Evolutionary conservation across 106 monocot species (phyloP).

Genomic region (Iris macrosiphon): DNA sequence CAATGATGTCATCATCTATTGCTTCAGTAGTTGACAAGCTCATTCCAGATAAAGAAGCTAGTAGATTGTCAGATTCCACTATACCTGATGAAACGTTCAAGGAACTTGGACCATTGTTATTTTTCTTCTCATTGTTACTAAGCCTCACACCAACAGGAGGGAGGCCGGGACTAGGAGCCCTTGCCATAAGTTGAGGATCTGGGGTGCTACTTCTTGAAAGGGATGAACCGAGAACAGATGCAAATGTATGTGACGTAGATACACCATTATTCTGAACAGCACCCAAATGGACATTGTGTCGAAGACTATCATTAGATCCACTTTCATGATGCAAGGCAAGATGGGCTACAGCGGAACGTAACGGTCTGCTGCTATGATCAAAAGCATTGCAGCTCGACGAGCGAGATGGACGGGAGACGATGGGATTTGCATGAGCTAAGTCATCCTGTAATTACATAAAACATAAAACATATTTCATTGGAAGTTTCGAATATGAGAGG

Average conservation of each 20-base stretch:
- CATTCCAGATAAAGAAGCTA: constrained; percentile 56
- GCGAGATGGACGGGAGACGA: constrained; percentile 37
- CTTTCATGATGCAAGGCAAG: constrained; percentile 19
- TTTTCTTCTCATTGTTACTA: constrained; percentile 36
- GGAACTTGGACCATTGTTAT: constrained; percentile 25
- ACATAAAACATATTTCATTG: neutral
- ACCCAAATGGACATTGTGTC: constrained; percentile 11
- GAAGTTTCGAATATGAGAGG: too few relatives aligned
- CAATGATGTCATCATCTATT: constrained; percentile 17
- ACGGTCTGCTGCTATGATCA: constrained; percentile 17
- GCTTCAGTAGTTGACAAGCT: constrained; percentile 30
- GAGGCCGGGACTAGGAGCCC: constrained; percentile 78
- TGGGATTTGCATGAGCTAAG: constrained; percentile 9
- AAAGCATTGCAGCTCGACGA: constrained; percentile 33
- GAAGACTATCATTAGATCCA: constrained; percentile 23
- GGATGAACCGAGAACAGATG: constrained; percentile 65
- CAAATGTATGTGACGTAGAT: constrained; percentile 53
- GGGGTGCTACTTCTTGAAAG: constrained; percentile 64
- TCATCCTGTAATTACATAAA: constrained; percentile 38
- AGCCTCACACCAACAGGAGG: constrained; percentile 75
- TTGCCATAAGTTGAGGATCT: constrained; percentile 63
- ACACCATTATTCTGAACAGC: constrained; percentile 30
- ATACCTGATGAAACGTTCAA: constrained; percentile 25
- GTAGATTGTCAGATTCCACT: constrained; percentile 40
- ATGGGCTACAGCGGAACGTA: constrained; percentile 17